Base-by-base conservation (phyloP, 1,139 yeast genomes). In the Kluyveromyces sp. region DNA sequence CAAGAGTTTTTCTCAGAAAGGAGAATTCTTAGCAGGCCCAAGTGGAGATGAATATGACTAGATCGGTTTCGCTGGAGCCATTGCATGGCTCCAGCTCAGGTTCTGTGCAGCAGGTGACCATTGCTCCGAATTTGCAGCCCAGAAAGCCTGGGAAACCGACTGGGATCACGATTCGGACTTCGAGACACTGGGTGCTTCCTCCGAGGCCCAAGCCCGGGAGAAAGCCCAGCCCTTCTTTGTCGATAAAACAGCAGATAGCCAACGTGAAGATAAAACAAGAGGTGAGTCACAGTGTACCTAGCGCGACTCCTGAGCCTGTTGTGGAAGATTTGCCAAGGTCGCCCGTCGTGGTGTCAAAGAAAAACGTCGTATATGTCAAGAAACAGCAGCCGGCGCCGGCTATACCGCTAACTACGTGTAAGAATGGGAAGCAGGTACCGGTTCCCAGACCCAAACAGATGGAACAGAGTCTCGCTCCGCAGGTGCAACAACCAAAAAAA, bases 181-280 rank as follows among this genome's bases (percentile, higher is more conserved):
- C 64, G 12, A 55, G 56, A 39, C 60, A 57, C 46, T 61, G 65
- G 65, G 60, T 61, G 32, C 47, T 61, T 39, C 65, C 65, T 55
- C 75, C 78, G 48, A 71, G 75, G 64, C 75, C 75, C 69, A 73
- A 74, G 61, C 73, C 78, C 29, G 78, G 74, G 42, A 50, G 57
- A 65, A 69, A 45, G 62, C 71, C 52, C 41, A 44, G 46, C 42
- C 30, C 41, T 41, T 9, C 40, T 34, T 28, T 39, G 18, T 33
- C 38, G 3, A 39, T 33, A 7, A 33, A 33, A 20, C 42, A 33
- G 38, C 37, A 39, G 33, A 13, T 16, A 2, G 38, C 42, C 4
- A 18, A 15, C 11, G 42, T 25, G 28, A 22, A 26, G 12, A 22
- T 22, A 22, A 22, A 22, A 22, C 26, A 22, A 9, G 26, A 22